Evolutionary conservation across 176 grass and related monocot genomes (phyloP).

Genomic region (Zoysia pacifica): DNA sequence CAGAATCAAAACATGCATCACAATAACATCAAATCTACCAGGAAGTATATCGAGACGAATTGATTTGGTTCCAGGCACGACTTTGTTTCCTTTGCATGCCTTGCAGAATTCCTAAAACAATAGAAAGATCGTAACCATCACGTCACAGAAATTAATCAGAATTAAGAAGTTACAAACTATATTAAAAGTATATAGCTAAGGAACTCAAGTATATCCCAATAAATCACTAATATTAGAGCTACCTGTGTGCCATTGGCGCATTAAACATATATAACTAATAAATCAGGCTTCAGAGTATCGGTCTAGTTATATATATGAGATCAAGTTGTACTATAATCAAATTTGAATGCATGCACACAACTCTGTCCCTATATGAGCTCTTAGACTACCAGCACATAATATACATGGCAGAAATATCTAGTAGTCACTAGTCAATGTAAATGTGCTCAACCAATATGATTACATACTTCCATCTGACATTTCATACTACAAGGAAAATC

Average conservation of each 20-base stretch:
- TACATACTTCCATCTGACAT: not conserved
- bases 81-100: conserved; percentile 76
- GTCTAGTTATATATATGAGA: not conserved
- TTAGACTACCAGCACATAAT: not conserved
- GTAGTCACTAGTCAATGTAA: not conserved
- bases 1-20: conserved; percentile 3
- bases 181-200: not conserved
- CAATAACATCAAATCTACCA: conserved; percentile 46
- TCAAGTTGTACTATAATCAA: not conserved
- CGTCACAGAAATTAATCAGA: conserved; percentile 17
- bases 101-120: conserved; percentile 82
- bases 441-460: not conserved
- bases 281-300: conserved; percentile 3
- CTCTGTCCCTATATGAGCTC: not conserved
- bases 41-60: conserved; percentile 71
- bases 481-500: too few species aligned
- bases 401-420: not conserved
- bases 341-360: not conserved
- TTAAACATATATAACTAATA: too few species aligned
- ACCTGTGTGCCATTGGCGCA: too few species aligned
- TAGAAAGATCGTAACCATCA: conserved; percentile 24
- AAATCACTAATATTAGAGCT: too few species aligned
- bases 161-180: conserved; percentile 12
- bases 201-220: not conserved
- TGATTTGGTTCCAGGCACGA: conserved; percentile 63